A percentile compares a stretch with the other conserved stretches of the same genome.
Evolutionary conservation across 2,329 filamentous ascomycete species (phyloP).

Genomic region (Penicillium sp.): DNA sequence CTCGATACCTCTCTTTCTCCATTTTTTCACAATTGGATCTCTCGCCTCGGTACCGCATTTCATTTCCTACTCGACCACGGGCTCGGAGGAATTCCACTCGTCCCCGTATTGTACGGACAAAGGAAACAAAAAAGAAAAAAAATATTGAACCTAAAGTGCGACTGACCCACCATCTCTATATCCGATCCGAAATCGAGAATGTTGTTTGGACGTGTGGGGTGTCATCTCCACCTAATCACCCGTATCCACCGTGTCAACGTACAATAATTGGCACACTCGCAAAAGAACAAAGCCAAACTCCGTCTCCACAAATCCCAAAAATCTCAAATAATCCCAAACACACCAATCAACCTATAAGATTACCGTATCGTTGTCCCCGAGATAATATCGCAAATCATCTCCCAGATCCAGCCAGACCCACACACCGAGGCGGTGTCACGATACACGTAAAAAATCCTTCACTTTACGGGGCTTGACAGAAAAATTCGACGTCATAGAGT

Average conservation of each 20-base stretch:
- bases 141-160: no score
- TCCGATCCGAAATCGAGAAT: no score
- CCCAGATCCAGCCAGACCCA: background rate
- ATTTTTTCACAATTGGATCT: background rate
- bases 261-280: background rate
- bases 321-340: background rate
- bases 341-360: background rate
- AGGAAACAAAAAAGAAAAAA: background rate
- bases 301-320: background rate
- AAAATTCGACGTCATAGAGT: background rate
- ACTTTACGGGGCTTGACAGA: background rate
- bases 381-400: background rate
- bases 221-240: background rate
- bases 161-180: no score
- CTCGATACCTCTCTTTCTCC: background rate
- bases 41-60: background rate
- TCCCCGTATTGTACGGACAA: background rate
- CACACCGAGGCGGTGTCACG: conserved; percentile 3
- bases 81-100: background rate
- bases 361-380: background rate
- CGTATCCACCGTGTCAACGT: background rate
- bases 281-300: background rate
- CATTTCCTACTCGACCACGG: background rate
- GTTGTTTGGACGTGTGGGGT: background rate
- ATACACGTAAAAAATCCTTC: background rate